phyloP scores from a whole-genome alignment of 2,329 filamentous ascomycete genomes.

The Microascus cirrosus region DNA sequence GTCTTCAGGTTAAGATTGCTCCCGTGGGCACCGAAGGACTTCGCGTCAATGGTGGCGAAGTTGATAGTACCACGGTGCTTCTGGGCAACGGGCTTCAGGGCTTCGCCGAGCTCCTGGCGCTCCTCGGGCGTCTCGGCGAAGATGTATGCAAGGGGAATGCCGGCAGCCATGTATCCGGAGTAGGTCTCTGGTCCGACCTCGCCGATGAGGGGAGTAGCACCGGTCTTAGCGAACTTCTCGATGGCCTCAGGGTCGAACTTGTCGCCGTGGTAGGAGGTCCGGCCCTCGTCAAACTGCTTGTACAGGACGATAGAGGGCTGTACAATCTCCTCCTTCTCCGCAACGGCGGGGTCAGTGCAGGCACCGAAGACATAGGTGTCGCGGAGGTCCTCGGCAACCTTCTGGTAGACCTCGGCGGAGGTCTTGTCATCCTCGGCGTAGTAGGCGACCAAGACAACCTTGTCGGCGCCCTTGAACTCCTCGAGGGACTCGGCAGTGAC shows the following conservation, averaged over 20 bases:
- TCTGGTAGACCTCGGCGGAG: constrained; percentile 74
- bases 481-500: constrained; percentile 74
- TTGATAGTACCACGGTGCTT: constrained; percentile 91
- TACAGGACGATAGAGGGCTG: constrained; percentile 84
- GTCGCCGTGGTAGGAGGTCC: constrained; percentile 63
- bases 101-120: constrained; percentile 64
- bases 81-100: constrained; percentile 77
- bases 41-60: constrained; percentile 96
- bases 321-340: constrained; percentile 82
- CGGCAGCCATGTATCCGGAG: constrained; percentile 83
- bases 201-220: constrained; percentile 82
- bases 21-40: constrained; percentile 86
- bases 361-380: constrained; percentile 91
- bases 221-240: constrained; percentile 69
- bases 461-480: constrained; percentile 96
- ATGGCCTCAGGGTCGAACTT: constrained; percentile 76
- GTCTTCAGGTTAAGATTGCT: constrained; percentile 94
- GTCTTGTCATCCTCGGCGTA: constrained; percentile 70
- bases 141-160: constrained; percentile 91
- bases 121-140: constrained; percentile 89
- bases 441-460: constrained; percentile 89
- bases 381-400: constrained; percentile 63
- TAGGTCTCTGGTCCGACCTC: constrained; percentile 98
- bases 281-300: constrained; percentile 97
- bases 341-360: constrained; percentile 70